These are phyloP conservation scores for Ophiocordyceps polyrhachis-furcata DNA, from an alignment of 2,329 filamentous ascomycete species.

Conservation along the genomic window DNA sequence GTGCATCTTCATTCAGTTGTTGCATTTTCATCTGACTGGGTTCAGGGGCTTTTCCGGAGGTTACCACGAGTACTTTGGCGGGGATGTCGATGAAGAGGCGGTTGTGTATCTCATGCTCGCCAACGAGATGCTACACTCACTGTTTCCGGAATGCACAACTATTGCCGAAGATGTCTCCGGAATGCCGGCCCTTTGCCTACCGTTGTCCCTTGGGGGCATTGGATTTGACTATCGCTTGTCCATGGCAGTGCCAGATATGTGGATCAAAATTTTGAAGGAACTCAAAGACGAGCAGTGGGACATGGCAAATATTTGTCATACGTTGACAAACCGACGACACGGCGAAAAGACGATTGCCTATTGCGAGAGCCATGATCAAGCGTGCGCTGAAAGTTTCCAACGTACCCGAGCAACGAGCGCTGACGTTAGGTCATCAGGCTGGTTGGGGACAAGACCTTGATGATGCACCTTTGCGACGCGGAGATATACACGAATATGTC, in stretches of 20 bases:
- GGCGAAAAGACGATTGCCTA: slow-evolving; percentile 98
- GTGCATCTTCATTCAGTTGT: not conserved
- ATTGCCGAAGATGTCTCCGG: slow-evolving; percentile 95
- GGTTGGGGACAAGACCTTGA: slow-evolving; percentile 87
- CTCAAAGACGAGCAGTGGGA: slow-evolving; percentile 84
- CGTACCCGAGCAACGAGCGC: not conserved
- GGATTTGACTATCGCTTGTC: slow-evolving; percentile 95
- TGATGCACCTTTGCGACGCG: slow-evolving; percentile 97
- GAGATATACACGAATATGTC: slow-evolving; percentile 99
- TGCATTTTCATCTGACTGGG: not conserved
- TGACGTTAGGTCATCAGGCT: slow-evolving; percentile 32
- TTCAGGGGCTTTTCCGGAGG: slow-evolving; percentile 85
- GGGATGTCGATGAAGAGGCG: slow-evolving; percentile 77
- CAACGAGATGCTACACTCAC: slow-evolving; percentile 83
- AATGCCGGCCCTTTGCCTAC: slow-evolving; percentile 90
- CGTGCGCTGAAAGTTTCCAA: slow-evolving; percentile 39
- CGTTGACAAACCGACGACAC: slow-evolving; percentile 78
- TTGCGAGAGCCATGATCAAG: slow-evolving; percentile 92
- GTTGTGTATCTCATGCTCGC: slow-evolving; percentile 91
- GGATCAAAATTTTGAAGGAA: slow-evolving; percentile 97
- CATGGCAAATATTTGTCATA: slow-evolving; percentile 67
- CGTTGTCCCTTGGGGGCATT: slow-evolving; percentile 69
- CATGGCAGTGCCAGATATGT: slow-evolving; percentile 97
- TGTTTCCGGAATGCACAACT: slow-evolving; percentile 78
- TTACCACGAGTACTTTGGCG: slow-evolving; percentile 95